Evolutionary conservation across 805 yeast genomes (phyloP).

Genomic region (Lachancea kluyveri): DNA sequence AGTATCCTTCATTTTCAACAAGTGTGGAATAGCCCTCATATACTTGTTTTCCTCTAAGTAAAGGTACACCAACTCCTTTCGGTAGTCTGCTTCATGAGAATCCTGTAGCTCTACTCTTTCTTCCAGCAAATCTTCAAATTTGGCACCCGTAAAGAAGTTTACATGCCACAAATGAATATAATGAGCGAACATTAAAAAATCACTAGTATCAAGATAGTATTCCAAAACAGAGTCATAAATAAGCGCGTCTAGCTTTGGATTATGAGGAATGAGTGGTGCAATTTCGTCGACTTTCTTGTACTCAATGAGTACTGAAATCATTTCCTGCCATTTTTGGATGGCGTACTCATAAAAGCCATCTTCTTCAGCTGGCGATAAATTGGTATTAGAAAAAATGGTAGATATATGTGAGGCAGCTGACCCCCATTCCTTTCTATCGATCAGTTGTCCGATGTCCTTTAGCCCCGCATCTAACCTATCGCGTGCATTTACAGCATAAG

Average conservation of each 20-base stretch:
- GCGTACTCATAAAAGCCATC: constrained; percentile 19
- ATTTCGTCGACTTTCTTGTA: constrained; percentile 40
- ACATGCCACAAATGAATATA: constrained; percentile 54
- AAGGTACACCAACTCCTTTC: constrained; percentile 44
- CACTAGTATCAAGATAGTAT: constrained; percentile 35
- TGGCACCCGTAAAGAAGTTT: constrained; percentile 41
- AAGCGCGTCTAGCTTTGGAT: constrained; percentile 31
- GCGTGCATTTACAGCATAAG: constrained; percentile 42
- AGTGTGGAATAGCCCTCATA: constrained; percentile 55
- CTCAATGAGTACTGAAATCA: constrained; percentile 49
- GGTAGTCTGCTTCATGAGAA: constrained; percentile 23
- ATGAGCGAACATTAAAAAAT: constrained; percentile 34
- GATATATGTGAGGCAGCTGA: constrained; percentile 47
- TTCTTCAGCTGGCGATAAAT: constrained; percentile 15
- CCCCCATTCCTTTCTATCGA: constrained; percentile 40
- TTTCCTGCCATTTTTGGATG: constrained; percentile 54
- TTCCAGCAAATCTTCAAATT: constrained; percentile 42
- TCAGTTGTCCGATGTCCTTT: constrained; percentile 36
- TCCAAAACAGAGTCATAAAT: constrained; percentile 44
- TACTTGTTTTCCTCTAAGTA: constrained; percentile 56
- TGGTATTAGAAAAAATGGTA: constrained; percentile 31
- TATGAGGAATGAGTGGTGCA: constrained; percentile 51
- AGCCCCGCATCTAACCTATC: constrained; percentile 58
- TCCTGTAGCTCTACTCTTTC: constrained; percentile 35
- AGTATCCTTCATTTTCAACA: constrained; percentile 50